These are phyloP conservation scores for Boletus tylopilopsis DNA, from an alignment of 768 basidiomycete species.

Conservation along the genomic window DNA sequence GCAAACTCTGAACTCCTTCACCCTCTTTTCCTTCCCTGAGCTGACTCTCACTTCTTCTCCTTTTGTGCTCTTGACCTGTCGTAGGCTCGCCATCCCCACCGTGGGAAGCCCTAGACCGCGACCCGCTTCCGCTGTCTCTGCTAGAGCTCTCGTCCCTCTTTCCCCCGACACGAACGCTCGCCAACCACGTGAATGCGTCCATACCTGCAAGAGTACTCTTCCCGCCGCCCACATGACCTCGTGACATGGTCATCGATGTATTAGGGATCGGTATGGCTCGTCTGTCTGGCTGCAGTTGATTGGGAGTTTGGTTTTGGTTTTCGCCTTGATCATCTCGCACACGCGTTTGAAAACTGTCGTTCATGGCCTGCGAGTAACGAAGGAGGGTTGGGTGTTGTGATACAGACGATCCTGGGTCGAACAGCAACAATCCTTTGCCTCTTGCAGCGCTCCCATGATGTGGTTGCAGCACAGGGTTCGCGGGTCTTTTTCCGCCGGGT, in stretches of 20 bases:
- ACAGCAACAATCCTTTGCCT: constrained; percentile 24
- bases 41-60: constrained; percentile 48
- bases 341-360: constrained; percentile 11
- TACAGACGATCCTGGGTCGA: constrained; percentile 35
- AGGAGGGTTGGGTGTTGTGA: constrained; percentile 28
- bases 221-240: constrained; percentile 43
- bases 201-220: constrained; percentile 59
- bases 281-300: constrained; percentile 12
- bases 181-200: constrained; percentile 69
- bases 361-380: constrained; percentile 26
- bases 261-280: constrained; percentile 21
- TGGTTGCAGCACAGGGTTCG: constrained; percentile 31
- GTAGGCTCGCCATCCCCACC: constrained; percentile 12
- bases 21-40: constrained; percentile 29
- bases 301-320: neutral
- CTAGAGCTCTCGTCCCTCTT: constrained; percentile 55
- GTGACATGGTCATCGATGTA: constrained; percentile 42
- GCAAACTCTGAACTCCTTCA: constrained; percentile 48
- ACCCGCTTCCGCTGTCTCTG: constrained; percentile 43
- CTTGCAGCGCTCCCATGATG: constrained; percentile 33
- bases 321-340: constrained; percentile 15
- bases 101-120: constrained; percentile 38
- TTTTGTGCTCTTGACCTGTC: constrained; percentile 17
- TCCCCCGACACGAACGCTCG: constrained; percentile 65
- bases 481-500: constrained; percentile 13